Percentiles rank a stretch among this genome's conserved stretches.
Conservation (phyloP, 305 asterid genomes). For the Plantago coronopus region DNA sequence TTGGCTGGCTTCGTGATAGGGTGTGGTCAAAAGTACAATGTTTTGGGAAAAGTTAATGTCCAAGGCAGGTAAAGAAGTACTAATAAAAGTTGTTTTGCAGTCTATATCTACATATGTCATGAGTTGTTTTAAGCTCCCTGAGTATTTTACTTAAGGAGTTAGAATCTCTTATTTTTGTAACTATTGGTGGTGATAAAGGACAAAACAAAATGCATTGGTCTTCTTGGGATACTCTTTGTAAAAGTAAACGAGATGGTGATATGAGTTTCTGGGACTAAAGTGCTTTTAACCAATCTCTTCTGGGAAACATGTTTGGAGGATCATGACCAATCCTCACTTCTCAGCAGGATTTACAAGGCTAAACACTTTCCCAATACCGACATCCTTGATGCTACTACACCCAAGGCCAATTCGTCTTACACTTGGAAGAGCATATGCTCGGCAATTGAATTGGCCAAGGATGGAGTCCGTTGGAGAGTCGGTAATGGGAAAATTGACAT, state of each 20-base stretch:
- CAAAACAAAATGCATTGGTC: neutral
- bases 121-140: neutral
- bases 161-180: neutral
- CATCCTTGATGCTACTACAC: neutral
- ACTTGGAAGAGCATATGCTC: neutral
- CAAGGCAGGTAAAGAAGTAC: neutral
- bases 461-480: neutral
- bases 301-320: neutral
- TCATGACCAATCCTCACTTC: neutral
- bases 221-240: neutral
- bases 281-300: neutral
- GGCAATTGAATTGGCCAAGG: neutral
- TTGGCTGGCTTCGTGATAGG: neutral
- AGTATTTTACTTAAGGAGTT: neutral
- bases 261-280: neutral
- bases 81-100: neutral
- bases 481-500: neutral
- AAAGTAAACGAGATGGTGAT: neutral
- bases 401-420: neutral
- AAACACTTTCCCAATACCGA: neutral
- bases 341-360: neutral
- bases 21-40: neutral
- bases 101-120: neutral
- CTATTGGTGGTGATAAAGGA: neutral
- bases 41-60: neutral